Conservation (phyloP, 2,329 filamentous ascomycete genomes). For the Hymenoscyphus salicellus region DNA sequence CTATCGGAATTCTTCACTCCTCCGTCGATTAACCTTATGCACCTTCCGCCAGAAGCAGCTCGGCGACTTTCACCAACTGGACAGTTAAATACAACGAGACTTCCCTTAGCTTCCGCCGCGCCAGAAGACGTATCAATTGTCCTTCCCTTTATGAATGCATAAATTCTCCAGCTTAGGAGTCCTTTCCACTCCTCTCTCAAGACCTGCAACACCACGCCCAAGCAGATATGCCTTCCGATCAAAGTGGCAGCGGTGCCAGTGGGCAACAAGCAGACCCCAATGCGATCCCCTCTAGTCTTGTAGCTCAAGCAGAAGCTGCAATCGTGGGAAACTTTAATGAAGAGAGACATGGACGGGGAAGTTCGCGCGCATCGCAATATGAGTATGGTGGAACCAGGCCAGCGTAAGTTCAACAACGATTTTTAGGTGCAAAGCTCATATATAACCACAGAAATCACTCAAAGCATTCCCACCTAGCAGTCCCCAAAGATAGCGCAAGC, state of each 20-base stretch:
- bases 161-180: not conserved
- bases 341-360: not conserved
- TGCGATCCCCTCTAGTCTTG: constrained; percentile 26
- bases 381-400: constrained; percentile 3
- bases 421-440: not conserved
- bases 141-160: not conserved
- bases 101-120: not conserved
- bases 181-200: not conserved
- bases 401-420: not conserved
- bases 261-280: constrained; percentile 12
- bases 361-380: constrained; percentile 11
- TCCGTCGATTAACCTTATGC: not conserved
- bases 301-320: constrained; percentile 36
- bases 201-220: not conserved
- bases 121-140: not conserved
- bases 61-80: not conserved
- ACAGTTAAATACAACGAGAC: not conserved
- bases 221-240: constrained; percentile 10
- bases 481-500: constrained; percentile 22
- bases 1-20: not conserved
- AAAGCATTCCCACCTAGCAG: constrained; percentile 16
- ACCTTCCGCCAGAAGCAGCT: not conserved
- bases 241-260: not conserved
- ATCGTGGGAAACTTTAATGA: constrained; percentile 32
- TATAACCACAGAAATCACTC: constrained; percentile 10